These are phyloP conservation scores for Marasmius oreades DNA, from an alignment of 1,284 basidiomycete species.

Conservation along the genomic window DNA sequence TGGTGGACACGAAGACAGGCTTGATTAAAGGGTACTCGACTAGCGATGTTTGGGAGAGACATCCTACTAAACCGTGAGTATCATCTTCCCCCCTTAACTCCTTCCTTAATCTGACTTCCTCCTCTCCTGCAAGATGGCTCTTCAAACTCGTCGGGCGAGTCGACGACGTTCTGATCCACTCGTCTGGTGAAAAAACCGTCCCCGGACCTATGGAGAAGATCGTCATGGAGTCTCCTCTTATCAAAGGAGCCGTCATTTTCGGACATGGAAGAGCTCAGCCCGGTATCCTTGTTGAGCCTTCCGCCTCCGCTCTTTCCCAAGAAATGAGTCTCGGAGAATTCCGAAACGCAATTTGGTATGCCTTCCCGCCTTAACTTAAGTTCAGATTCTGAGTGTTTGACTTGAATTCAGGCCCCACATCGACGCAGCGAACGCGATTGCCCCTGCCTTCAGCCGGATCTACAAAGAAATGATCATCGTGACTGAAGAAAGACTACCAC, in stretches of 20 bases:
- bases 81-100: background rate
- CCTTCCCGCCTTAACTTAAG: background rate
- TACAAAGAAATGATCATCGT: constrained; percentile 13
- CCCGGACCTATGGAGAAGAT: constrained; percentile 21
- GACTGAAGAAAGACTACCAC: constrained; percentile 9
- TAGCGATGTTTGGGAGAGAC: constrained; percentile 1
- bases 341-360: constrained; percentile 10
- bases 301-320: background rate
- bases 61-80: constrained; percentile 1
- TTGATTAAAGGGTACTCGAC: background rate
- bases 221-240: constrained; percentile 4
- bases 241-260: constrained; percentile 10
- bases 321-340: background rate
- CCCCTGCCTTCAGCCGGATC: constrained; percentile 6
- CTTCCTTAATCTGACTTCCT: constrained; percentile 12
- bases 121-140: constrained; percentile 23
- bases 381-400: background rate
- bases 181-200: constrained; percentile 19
- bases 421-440: constrained; percentile 8
- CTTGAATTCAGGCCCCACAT: constrained; percentile 3
- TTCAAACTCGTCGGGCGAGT: constrained; percentile 11
- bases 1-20: background rate
- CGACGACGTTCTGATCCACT: constrained; percentile 19
- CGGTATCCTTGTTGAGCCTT: constrained; percentile 11
- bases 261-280: constrained; percentile 10